Conservation (phyloP, 768 basidiomycete species). For the Phaeolepiota aurea region DNA sequence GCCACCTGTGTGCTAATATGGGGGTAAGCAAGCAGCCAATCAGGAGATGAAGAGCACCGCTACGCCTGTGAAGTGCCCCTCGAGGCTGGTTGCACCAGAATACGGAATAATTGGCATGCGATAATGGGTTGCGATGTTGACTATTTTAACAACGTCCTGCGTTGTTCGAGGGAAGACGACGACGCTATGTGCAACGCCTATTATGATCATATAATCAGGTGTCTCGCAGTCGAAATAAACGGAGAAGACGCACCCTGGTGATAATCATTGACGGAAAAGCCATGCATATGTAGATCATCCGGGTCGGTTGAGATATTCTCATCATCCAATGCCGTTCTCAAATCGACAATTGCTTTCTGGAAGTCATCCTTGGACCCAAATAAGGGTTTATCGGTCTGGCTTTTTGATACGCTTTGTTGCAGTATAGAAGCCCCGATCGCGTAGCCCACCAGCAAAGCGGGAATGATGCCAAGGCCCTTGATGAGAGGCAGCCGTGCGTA, state of each 20-base stretch:
- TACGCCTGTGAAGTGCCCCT: constrained; percentile 68
- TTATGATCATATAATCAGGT: constrained; percentile 1
- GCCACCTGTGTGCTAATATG: constrained; percentile 31
- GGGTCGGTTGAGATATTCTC: constrained; percentile 40
- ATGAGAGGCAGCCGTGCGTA: too few relatives aligned
- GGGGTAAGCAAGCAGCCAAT: not conserved
- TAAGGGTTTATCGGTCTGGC: constrained; percentile 7
- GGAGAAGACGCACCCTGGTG: constrained; percentile 31
- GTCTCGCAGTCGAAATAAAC: not conserved
- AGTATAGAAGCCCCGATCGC: too few relatives aligned
- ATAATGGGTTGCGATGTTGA: constrained; percentile 68
- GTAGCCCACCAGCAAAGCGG: too few relatives aligned
- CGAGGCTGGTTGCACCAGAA: constrained; percentile 75
- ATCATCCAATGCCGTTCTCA: constrained; percentile 29
- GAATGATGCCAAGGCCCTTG: too few relatives aligned
- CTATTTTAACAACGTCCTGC: constrained; percentile 74
- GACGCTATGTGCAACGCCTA: constrained; percentile 43
- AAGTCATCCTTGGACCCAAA: constrained; percentile 52
- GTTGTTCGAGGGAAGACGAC: constrained; percentile 62
- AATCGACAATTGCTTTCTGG: constrained; percentile 39
- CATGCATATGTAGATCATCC: constrained; percentile 44
- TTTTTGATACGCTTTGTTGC: not conserved
- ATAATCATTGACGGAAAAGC: constrained; percentile 44
- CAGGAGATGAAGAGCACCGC: not conserved
- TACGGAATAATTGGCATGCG: constrained; percentile 73